Evolutionary conservation across 1,284 basidiomycete genomes (phyloP).

Genomic region (Heterobasidion occidentale): DNA sequence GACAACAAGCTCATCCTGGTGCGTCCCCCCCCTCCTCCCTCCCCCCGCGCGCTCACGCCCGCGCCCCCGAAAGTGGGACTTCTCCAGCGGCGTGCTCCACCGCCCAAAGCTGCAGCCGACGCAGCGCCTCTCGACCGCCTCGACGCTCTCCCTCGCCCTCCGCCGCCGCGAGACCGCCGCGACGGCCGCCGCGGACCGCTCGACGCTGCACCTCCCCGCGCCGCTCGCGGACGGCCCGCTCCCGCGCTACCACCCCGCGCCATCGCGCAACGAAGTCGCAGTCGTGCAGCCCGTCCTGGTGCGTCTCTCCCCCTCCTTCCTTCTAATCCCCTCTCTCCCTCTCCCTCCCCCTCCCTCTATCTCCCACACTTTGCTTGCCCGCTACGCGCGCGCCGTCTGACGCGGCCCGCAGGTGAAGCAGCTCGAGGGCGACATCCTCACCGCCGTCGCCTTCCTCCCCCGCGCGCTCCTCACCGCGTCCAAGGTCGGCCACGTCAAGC

Average conservation of each 20-base stretch:
- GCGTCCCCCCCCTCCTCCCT: background rate
- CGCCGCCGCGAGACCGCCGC: conserved; percentile 32
- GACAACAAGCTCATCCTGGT: conserved; percentile 90
- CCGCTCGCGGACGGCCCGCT: conserved; percentile 29
- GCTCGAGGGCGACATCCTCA: conserved; percentile 70
- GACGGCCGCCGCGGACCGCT: conserved; percentile 31
- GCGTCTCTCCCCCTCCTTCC: conserved; percentile 23
- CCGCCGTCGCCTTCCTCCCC: conserved; percentile 64
- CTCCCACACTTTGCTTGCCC: background rate
- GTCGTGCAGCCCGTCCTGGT: conserved; percentile 88
- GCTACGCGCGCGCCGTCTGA: background rate
- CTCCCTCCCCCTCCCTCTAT: background rate
- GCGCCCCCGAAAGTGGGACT: conserved; percentile 11
- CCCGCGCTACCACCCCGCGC: conserved; percentile 75
- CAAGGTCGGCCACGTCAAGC: conserved; percentile 64
- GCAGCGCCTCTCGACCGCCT: conserved; percentile 67
- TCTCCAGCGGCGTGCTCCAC: conserved; percentile 14
- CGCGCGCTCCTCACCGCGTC: conserved; percentile 72
- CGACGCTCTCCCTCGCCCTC: conserved; percentile 60
- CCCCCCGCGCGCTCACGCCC: conserved; percentile 8
- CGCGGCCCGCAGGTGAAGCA: conserved; percentile 58
- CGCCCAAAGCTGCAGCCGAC: conserved; percentile 28
- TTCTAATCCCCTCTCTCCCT: background rate
- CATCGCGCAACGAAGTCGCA: conserved; percentile 83
- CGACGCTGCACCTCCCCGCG: conserved; percentile 44